Base-by-base conservation (phyloP, 169 alveolate genomes). In the Plasmodium coatneyi region DNA sequence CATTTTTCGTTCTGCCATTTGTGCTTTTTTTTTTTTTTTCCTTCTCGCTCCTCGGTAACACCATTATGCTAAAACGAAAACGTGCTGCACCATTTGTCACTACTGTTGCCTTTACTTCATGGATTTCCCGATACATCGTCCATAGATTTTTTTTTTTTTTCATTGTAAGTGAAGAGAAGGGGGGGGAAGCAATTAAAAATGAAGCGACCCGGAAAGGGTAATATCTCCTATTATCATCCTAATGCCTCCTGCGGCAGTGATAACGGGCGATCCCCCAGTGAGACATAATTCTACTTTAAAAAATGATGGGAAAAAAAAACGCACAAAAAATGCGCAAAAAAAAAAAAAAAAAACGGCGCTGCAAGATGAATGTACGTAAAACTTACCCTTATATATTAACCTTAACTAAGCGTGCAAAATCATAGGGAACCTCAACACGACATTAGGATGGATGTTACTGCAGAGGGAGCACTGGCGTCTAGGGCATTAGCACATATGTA, bases 281-380 rank as follows among this genome's bases (percentile, higher is more conserved):
- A 79, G 84, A 79, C 84, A 79, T 79, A 14, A 41, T 39, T 41
- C 71, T 39, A 79, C 54, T 79, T n/a, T 79, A 39, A 41, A 78
- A 16, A 79, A 79, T 36, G 6, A 28, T 12, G 36, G 19, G 14
- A 19, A 39, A 43, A 79, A 79, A 79, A 6, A 2, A 43, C 3
- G 60, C 19, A 49, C 22, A 12, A 49, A 49, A 49, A 14, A 9
- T 14, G n/a, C 19, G 22, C 12, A 79, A 79, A 22, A 41, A 34
- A 79, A 79, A 76, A 36, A 36, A 34, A 39, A 39, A 79, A 79
- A 79, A 41, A 34, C 54, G n/a, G 32, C 34, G 56, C 70, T 22
- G 32, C 32, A 39, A 79, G 54, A 25, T 79, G 84, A 19, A 41
- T 36, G 28, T 25, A n/a, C 39, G n/a, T 66, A 66, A 66, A 66